A percentile compares a stretch with the other conserved stretches of the same genome.
Evolutionary conservation across 2,329 filamentous ascomycete genomes (phyloP).

Genomic region (Neofusicoccum sp.): DNA sequence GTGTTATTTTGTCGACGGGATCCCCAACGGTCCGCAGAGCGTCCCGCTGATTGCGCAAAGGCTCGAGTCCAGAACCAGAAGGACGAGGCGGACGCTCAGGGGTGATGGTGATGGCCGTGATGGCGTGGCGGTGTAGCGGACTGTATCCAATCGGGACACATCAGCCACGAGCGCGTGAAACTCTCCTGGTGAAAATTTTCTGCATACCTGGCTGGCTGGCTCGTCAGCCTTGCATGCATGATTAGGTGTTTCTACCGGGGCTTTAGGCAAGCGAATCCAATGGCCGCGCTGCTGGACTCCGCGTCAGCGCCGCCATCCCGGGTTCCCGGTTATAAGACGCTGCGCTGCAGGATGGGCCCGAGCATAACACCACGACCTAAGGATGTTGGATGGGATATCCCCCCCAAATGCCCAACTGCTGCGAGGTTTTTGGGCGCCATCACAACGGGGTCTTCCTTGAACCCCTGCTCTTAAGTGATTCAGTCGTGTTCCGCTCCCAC

Average conservation of each 20-base stretch:
- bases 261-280: conserved; percentile 5
- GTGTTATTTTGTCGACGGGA: conserved; percentile 1
- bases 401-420: background rate
- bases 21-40: conserved; percentile 1
- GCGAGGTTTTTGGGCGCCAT: too few species aligned
- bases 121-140: conserved; percentile 7
- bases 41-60: conserved; percentile 12
- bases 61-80: background rate
- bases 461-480: background rate
- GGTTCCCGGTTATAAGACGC: background rate
- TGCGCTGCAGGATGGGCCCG: background rate
- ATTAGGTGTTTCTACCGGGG: conserved; percentile 9
- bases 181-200: conserved; percentile 12
- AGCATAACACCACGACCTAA: background rate
- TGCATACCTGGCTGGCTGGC: conserved; percentile 1
- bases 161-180: conserved; percentile 11
- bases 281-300: background rate
- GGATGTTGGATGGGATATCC: background rate
- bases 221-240: conserved; percentile 16
- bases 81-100: conserved; percentile 3
- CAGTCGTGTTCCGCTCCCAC: background rate
- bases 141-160: conserved; percentile 11
- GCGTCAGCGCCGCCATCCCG: conserved; percentile 3
- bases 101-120: conserved; percentile 3
- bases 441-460: background rate